Percentiles rank a stretch among this genome's conserved stretches.
These are phyloP conservation scores for Ochromonas danica DNA, from an alignment of 108 stramenopile species.

Conservation along the genomic window DNA sequence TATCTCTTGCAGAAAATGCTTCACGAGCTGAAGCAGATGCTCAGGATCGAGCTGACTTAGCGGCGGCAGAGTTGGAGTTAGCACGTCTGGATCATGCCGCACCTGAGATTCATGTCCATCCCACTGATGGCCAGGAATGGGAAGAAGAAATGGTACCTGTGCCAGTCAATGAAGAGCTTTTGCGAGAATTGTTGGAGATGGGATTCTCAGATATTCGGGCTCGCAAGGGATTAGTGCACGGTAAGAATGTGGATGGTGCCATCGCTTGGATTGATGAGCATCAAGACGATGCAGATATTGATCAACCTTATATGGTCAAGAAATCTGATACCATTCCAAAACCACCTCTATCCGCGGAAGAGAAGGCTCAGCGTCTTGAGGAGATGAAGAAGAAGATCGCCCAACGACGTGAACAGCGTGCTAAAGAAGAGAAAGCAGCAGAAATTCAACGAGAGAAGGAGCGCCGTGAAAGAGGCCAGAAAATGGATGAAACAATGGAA, in stretches of 20 bases:
- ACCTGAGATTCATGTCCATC: not conserved
- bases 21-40: not conserved
- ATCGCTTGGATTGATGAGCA: constrained; percentile 86
- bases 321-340: constrained; percentile 31
- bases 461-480: constrained; percentile 38
- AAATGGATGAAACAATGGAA: constrained; percentile 73
- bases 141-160: constrained; percentile 38
- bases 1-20: not conserved
- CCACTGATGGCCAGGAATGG: not conserved
- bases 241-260: constrained; percentile 79
- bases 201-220: constrained; percentile 79
- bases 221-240: constrained; percentile 76
- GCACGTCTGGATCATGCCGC: not conserved
- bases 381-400: constrained; percentile 80
- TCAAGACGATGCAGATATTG: constrained; percentile 78
- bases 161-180: constrained; percentile 31
- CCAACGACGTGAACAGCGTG: constrained; percentile 73
- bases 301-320: constrained; percentile 65
- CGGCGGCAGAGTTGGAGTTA: not conserved
- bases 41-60: constrained; percentile 3
- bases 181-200: constrained; percentile 65
- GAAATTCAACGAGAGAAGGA: constrained; percentile 59
- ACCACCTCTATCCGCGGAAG: constrained; percentile 75
- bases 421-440: constrained; percentile 77
- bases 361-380: constrained; percentile 79